Conservation (phyloP, 371 early-diverging fungal species). For the Mucor racemosus region DNA sequence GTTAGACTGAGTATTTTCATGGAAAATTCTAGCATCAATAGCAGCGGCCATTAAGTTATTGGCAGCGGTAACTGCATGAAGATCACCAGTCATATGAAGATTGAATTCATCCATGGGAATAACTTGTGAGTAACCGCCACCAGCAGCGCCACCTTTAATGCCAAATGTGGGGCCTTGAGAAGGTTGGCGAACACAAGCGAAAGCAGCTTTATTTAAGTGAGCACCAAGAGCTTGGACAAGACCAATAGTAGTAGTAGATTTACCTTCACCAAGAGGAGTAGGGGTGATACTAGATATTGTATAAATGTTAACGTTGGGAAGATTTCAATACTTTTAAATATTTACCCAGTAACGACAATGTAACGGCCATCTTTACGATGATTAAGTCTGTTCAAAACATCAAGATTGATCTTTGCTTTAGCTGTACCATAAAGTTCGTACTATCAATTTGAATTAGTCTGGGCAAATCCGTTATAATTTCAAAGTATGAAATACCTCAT, state of each 20-base stretch:
- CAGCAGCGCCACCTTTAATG: conserved; percentile 98
- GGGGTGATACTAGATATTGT: conserved; percentile 80
- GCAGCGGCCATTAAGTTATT: conserved; percentile 97
- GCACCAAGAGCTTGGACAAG: conserved; percentile 94
- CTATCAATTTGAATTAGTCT: too few relatives aligned
- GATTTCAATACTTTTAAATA: too few relatives aligned
- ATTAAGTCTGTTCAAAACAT: conserved; percentile 81
- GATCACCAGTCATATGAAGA: conserved; percentile 96
- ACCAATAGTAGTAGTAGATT: conserved; percentile 96
- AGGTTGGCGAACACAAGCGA: conserved; percentile 97
- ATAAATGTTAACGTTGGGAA: too few relatives aligned
- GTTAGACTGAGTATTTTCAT: conserved; percentile 91
- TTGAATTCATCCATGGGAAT: conserved; percentile 99
- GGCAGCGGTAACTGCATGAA: conserved; percentile 96
- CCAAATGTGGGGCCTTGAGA: conserved; percentile 98
- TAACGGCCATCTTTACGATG: conserved; percentile 86
- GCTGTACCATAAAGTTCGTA: conserved; percentile 86
- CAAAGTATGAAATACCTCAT: conserved; percentile 55
- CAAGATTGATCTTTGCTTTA: conserved; percentile 90
- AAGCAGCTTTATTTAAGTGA: conserved; percentile 83
- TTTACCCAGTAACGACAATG: conserved; percentile 92
- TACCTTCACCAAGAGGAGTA: conserved; percentile 97
- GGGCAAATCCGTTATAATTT: too few relatives aligned
- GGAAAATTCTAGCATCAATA: conserved; percentile 96
- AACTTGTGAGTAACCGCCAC: conserved; percentile 97